These are phyloP conservation scores for Coemansia sp. DNA, from an alignment of 371 early-diverging fungal species.

Conservation along the genomic window DNA sequence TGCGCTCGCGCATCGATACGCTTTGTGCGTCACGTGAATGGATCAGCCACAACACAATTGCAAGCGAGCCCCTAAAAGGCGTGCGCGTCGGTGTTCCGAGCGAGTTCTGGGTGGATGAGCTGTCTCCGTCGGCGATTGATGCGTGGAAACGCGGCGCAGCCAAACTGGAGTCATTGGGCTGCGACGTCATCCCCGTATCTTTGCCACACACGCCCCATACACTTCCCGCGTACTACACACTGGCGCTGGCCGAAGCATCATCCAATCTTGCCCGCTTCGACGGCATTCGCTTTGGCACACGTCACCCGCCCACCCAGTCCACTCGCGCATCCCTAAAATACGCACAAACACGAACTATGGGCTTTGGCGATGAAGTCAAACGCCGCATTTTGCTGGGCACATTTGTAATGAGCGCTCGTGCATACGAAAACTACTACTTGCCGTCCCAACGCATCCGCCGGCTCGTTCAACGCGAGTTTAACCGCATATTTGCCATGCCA, in stretches of 20 bases:
- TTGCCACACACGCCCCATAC: conserved; percentile 70
- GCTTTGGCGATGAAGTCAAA: conserved; percentile 81
- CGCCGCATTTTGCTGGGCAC: conserved; percentile 82
- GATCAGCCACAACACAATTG: not conserved
- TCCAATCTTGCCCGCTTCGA: conserved; percentile 88
- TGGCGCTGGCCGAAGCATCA: conserved; percentile 89
- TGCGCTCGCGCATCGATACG: conserved; percentile 20
- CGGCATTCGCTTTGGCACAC: conserved; percentile 79
- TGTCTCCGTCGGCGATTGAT: conserved; percentile 55
- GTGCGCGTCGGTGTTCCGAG: conserved; percentile 72
- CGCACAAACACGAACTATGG: conserved; percentile 62
- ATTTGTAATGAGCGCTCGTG: conserved; percentile 75
- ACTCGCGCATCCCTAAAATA: conserved; percentile 52
- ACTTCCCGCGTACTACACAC: conserved; percentile 81
- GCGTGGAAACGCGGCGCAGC: conserved; percentile 67
- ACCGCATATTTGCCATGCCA: conserved; percentile 62
- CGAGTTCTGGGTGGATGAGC: conserved; percentile 76
- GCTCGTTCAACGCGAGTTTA: conserved; percentile 77
- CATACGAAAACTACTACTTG: conserved; percentile 66
- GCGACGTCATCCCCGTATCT: conserved; percentile 66
- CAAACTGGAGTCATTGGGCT: conserved; percentile 61
- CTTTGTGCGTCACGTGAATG: conserved; percentile 12
- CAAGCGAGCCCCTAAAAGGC: conserved; percentile 52
- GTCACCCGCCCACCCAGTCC: not conserved
- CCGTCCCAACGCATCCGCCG: conserved; percentile 80